Conservation (phyloP, 495 filamentous ascomycete species). For the Parathielavia hyrcaniae region DNA sequence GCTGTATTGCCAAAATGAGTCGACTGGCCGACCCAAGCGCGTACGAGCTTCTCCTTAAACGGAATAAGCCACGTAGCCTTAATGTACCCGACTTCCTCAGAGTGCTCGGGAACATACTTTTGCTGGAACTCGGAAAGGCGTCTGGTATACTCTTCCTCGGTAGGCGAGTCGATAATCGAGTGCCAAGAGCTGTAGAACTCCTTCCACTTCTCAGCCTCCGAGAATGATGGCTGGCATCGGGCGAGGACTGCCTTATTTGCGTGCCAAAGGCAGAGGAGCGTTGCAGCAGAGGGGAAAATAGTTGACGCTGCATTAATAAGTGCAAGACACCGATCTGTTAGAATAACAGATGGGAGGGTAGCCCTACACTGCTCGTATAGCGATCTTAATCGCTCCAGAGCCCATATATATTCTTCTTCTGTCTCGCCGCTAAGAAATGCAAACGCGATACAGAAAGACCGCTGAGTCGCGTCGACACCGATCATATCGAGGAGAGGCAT, state of each 20-base stretch:
- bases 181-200: constrained; percentile 1
- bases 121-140: not conserved
- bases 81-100: constrained; percentile 1
- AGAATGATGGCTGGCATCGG: constrained; percentile 1
- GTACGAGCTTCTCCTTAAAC: no score
- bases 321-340: no score
- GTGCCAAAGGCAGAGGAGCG: constrained; percentile 1
- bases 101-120: not conserved
- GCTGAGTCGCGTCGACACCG: no score
- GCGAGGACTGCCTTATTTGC: constrained; percentile 1
- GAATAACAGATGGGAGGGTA: not conserved
- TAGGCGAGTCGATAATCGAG: constrained; percentile 4
- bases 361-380: not conserved
- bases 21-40: no score
- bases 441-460: no score
- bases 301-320: not conserved
- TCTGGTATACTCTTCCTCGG: not conserved
- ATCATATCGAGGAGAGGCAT: no score
- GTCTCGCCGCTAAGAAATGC: no score
- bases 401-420: not conserved
- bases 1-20: no score
- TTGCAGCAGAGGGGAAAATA: constrained; percentile 2
- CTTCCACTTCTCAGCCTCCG: not conserved
- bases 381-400: not conserved
- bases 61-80: not conserved